Base-by-base conservation (phyloP, 164 flowering plant genomes). In the Umbellularia californica region DNA sequence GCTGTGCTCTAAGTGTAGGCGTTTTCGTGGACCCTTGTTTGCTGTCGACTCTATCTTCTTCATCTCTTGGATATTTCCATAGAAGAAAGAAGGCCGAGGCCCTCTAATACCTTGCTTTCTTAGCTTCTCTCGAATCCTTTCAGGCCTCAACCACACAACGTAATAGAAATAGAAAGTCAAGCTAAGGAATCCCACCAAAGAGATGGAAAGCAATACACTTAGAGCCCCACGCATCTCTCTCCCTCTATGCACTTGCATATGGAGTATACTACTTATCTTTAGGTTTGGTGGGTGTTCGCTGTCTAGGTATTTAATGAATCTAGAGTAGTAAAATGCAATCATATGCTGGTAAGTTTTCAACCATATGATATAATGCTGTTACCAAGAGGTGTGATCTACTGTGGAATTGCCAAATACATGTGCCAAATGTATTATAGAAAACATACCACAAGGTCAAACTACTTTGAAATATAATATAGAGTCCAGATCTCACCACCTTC, bases 61-160 rank as follows among this genome's bases (percentile, higher is more conserved):
- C 58, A 69, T 69, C 12, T 75, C 72, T 14, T 6, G 55, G 47
- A 69, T 35, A 19, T 69, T 75, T 20, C 77, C 77, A 20, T 69
- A 24, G 58, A 69, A 60, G 60, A 75, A 69, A 6, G 77, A 75
- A 69, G 72, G 77, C 23, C 35, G 58, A 47, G 77, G 72, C 25
- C 77, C 77, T 35, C 28, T 5, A 22, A 75, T 75, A 6, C 77
- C 77, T 69, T 75, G 77, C 58, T 33, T 75, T 27, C 55, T 14
- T 1, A 75, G 58, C 72, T 23, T 75, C 47, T 24, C 27, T 50
- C 77, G 41, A 17, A 69, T 35, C 68, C 50, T 69, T 41, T 75
- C 72, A 35, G 68, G 72, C 68, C 15, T 69, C 62, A 69, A 69
- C 77, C 77, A 75, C 23, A 74, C 19, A 13, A 58, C 28, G 52